phyloP scores from a whole-genome alignment of 2,329 filamentous ascomycete genomes.

The Alternaria sp. region DNA sequence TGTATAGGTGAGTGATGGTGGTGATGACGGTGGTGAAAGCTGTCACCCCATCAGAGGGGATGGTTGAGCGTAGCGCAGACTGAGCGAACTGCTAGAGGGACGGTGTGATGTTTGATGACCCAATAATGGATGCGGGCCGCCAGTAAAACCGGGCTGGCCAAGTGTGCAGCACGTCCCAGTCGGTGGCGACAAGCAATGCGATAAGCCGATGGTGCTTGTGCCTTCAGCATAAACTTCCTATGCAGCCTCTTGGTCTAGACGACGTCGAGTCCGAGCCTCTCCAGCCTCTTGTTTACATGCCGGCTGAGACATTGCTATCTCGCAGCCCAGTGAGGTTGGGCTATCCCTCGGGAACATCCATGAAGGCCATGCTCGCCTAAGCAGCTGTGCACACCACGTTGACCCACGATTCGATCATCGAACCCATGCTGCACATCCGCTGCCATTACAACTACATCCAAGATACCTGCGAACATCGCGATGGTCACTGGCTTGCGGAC shows the following conservation, averaged over 20 bases:
- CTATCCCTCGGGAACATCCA: conserved; percentile 10
- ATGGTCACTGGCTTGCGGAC: not conserved
- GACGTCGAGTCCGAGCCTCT: conserved; percentile 1
- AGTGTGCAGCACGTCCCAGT: conserved; percentile 11
- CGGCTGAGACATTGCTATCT: conserved; percentile 12
- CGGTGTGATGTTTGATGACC: conserved; percentile 16
- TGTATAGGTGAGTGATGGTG: conserved; percentile 16
- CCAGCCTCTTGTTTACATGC: conserved; percentile 15
- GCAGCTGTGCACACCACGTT: conserved; percentile 2
- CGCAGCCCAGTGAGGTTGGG: conserved; percentile 5
- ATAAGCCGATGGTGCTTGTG: conserved; percentile 10
- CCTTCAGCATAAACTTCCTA: conserved; percentile 6
- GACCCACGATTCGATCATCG: conserved; percentile 3
- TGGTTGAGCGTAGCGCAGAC: conserved; percentile 11
- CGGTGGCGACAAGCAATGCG: conserved; percentile 9
- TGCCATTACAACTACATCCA: conserved; percentile 6
- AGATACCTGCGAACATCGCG: not conserved
- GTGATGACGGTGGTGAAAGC: not conserved
- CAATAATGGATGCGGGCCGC: conserved; percentile 14
- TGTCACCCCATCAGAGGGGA: conserved; percentile 9
- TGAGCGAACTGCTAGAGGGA: conserved; percentile 8
- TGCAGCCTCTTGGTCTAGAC: not conserved
- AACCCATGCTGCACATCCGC: conserved; percentile 1
- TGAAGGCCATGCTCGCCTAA: conserved; percentile 7
- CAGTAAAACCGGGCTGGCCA: conserved; percentile 10